Conservation (phyloP, 495 filamentous ascomycete species). For the Penicillium subrubescens region DNA sequence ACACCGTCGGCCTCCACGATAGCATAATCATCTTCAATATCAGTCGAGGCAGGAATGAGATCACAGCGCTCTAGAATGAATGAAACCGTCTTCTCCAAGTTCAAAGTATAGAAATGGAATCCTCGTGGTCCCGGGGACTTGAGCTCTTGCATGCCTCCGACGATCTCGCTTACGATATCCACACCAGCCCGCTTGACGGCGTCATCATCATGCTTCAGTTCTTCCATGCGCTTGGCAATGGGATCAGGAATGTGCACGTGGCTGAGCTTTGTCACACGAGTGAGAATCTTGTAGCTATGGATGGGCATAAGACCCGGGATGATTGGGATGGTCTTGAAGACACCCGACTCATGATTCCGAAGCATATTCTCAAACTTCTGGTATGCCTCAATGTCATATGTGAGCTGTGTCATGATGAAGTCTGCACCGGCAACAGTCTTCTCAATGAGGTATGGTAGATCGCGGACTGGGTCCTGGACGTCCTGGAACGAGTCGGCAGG, state of each 20-base stretch:
- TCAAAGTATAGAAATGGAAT: slow-evolving; percentile 97
- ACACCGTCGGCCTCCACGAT: slow-evolving; percentile 48
- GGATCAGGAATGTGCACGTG: slow-evolving; percentile 76
- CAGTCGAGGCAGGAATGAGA: slow-evolving; percentile 68
- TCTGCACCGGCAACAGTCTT: slow-evolving; percentile 92
- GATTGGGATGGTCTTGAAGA: slow-evolving; percentile 86
- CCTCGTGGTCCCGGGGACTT: slow-evolving; percentile 63
- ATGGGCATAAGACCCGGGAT: slow-evolving; percentile 97
- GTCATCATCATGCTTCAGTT: slow-evolving; percentile 86
- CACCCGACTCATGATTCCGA: slow-evolving; percentile 78
- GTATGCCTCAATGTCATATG: slow-evolving; percentile 87
- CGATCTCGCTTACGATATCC: slow-evolving; percentile 47
- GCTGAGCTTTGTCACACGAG: slow-evolving; percentile 91
- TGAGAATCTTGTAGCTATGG: slow-evolving; percentile 94
- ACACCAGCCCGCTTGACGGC: slow-evolving; percentile 71
- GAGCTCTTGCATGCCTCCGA: slow-evolving; percentile 61
- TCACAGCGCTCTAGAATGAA: slow-evolving; percentile 85
- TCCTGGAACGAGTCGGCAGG: slow-evolving; percentile 84
- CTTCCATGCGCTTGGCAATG: slow-evolving; percentile 72
- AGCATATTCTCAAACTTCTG: slow-evolving; percentile 74
- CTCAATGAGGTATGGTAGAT: slow-evolving; percentile 87
- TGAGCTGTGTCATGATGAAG: slow-evolving; percentile 99
- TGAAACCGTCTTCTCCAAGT: slow-evolving; percentile 92
- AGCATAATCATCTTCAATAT: slow-evolving; percentile 28
- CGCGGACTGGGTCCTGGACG: slow-evolving; percentile 74